Percentiles rank a stretch among this genome's conserved stretches.
phyloP scores from a whole-genome alignment of 2,329 filamentous ascomycete genomes.

The Calonectria pauciramosa region DNA sequence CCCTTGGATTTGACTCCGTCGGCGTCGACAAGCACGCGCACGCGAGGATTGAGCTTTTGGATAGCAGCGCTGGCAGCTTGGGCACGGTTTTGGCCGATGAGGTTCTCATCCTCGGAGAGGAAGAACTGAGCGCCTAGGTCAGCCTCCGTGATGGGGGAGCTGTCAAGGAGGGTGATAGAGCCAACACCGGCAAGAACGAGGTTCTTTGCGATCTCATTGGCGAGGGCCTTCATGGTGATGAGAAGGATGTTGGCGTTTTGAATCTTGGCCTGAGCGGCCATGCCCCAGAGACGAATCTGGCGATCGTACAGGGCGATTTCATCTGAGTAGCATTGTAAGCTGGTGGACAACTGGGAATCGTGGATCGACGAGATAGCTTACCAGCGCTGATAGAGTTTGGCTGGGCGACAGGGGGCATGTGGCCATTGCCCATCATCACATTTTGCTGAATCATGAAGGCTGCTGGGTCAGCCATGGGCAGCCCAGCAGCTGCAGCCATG shows the following conservation, averaged over 20 bases:
- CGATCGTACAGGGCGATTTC: conserved; percentile 98
- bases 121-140: conserved; percentile 91
- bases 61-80: conserved; percentile 83
- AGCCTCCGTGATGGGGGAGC: conserved; percentile 79
- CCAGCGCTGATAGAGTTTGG: conserved; percentile 52
- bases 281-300: conserved; percentile 97
- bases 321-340: conserved; percentile 65
- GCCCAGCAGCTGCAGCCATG: conserved; percentile 39
- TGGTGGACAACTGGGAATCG: neutral
- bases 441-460: conserved; percentile 48
- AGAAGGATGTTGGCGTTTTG: conserved; percentile 91
- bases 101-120: conserved; percentile 73
- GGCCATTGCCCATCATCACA: conserved; percentile 49
- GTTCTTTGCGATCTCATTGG: conserved; percentile 97
- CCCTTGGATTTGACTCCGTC: conserved; percentile 76
- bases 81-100: conserved; percentile 87
- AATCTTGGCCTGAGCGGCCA: conserved; percentile 93
- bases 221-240: conserved; percentile 88
- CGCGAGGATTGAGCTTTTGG: conserved; percentile 89
- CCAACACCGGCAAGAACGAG: conserved; percentile 94
- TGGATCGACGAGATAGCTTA: conserved; percentile 34
- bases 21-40: conserved; percentile 79
- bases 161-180: conserved; percentile 89
- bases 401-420: conserved; percentile 34
- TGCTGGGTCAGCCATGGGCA: conserved; percentile 46